These are phyloP conservation scores for Eimeria tenella DNA, from an alignment of 169 alveolate genomes.

Conservation along the genomic window DNA sequence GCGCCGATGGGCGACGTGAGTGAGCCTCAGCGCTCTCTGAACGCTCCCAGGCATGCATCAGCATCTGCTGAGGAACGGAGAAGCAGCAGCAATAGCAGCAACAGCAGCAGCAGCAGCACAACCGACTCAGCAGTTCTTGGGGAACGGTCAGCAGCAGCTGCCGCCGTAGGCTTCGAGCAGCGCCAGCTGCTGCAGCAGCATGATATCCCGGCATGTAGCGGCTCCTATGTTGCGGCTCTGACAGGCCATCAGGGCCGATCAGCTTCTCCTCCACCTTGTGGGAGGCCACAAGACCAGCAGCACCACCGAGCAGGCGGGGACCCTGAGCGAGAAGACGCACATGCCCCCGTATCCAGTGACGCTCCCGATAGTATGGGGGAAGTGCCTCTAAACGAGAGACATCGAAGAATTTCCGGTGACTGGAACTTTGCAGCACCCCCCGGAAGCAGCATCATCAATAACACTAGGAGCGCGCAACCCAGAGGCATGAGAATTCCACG, in stretches of 20 bases:
- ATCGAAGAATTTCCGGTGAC: constrained; percentile 52
- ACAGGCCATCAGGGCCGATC: constrained; percentile 24
- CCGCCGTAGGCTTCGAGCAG: constrained; percentile 7
- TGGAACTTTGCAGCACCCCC: neutral
- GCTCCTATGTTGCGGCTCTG: constrained; percentile 54
- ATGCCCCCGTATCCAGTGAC: constrained; percentile 11
- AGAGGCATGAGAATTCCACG: neutral
- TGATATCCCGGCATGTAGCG: neutral
- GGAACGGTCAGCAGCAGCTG: constrained; percentile 13
- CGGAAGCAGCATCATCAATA: constrained; percentile 16
- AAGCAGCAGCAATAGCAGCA: constrained; percentile 54
- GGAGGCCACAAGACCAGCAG: constrained; percentile 52
- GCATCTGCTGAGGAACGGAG: constrained; percentile 9
- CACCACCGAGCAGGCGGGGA: constrained; percentile 27
- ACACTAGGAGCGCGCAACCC: constrained; percentile 45
- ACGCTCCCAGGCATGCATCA: constrained; percentile 39
- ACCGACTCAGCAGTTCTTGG: neutral
- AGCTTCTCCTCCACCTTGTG: neutral
- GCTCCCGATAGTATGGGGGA: constrained; percentile 30
- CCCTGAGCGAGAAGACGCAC: neutral
- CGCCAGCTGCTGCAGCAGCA: constrained; percentile 43
- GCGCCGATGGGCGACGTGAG: neutral
- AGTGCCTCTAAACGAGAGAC: neutral
- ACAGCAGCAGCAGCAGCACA: constrained; percentile 61
- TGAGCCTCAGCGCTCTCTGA: constrained; percentile 30